Percentiles rank a stretch among this genome's conserved stretches.
These are phyloP conservation scores for Globisporangium viniferum DNA, from an alignment of 352 stramenopile species.

Conservation along the genomic window DNA sequence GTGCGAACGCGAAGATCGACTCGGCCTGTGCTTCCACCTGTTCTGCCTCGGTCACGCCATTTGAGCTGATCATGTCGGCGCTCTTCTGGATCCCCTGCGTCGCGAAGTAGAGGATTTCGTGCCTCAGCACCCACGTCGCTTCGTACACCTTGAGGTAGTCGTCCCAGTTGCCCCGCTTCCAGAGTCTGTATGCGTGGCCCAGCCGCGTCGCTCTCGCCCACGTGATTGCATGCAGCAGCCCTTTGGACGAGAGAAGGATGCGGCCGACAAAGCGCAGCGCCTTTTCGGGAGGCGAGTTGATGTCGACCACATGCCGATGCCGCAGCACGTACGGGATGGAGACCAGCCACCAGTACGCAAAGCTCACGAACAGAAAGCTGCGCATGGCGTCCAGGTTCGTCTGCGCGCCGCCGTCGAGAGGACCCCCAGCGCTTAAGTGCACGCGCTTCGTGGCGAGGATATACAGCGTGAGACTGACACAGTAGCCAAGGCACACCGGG, in stretches of 20 bases:
- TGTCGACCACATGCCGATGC: conserved; percentile 43
- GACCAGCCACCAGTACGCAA: conserved; percentile 65
- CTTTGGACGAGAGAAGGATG: conserved; percentile 63
- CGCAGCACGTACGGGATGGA: conserved; percentile 68
- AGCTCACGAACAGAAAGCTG: conserved; percentile 72
- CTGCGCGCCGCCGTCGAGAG: conserved; percentile 37
- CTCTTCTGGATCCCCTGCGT: conserved; percentile 74
- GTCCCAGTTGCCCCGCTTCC: conserved; percentile 80
- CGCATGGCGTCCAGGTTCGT: conserved; percentile 80
- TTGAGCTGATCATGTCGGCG: conserved; percentile 1
- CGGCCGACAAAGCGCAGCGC: conserved; percentile 62
- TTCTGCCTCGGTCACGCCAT: conserved; percentile 4
- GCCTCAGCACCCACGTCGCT: conserved; percentile 77
- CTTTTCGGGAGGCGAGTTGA: conserved; percentile 59
- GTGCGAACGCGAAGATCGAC: conserved; percentile 66
- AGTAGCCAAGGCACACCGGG: conserved; percentile 51
- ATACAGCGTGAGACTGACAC: conserved; percentile 70
- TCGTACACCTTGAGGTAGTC: conserved; percentile 86
- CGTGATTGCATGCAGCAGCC: conserved; percentile 57
- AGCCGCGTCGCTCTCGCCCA: conserved; percentile 70
- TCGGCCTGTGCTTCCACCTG: conserved; percentile 20
- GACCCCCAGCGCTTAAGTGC: conserved; percentile 43
- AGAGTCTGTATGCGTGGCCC: conserved; percentile 63
- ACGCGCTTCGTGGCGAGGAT: conserved; percentile 70
- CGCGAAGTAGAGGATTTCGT: conserved; percentile 82